A percentile compares a stretch with the other conserved stretches of the same genome.
phyloP scores from a whole-genome alignment of 805 yeast genomes.

The Nakazawaea anatomiae region DNA sequence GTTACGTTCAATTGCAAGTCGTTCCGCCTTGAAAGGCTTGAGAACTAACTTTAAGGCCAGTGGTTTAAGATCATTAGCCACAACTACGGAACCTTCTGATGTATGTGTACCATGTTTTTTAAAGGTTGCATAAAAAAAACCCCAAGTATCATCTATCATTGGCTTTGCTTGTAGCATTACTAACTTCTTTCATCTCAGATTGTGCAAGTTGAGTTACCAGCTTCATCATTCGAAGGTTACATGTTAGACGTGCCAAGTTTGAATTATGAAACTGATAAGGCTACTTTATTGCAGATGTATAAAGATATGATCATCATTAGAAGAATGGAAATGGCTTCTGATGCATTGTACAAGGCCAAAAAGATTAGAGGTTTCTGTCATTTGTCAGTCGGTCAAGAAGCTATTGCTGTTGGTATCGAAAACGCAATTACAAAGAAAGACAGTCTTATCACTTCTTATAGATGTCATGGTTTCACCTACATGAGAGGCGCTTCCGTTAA shows the following conservation, averaged over 20 bases:
- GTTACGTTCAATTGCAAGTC: constrained; percentile 16
- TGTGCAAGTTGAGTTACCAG: constrained; percentile 59
- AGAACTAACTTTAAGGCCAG: constrained; percentile 14
- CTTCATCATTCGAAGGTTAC: constrained; percentile 80
- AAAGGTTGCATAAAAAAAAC: too few species aligned
- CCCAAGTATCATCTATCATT: too few species aligned
- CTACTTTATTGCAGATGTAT: constrained; percentile 83
- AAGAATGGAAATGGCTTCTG: constrained; percentile 99
- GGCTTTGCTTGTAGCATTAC: background rate
- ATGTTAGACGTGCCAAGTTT: constrained; percentile 67
- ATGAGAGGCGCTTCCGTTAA: constrained; percentile 93
- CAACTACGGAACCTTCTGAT: constrained; percentile 20
- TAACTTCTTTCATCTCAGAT: constrained; percentile 12
- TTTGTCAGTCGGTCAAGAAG: constrained; percentile 97
- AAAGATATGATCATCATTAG: constrained; percentile 90
- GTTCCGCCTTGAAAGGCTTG: constrained; percentile 14
- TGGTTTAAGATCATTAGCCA: constrained; percentile 25
- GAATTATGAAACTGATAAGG: constrained; percentile 73
- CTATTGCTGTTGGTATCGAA: constrained; percentile 98
- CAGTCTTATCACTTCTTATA: constrained; percentile 90
- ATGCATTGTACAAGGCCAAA: constrained; percentile 96
- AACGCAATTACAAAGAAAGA: constrained; percentile 83
- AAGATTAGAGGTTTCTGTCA: constrained; percentile 99
- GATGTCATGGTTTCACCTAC: constrained; percentile 98
- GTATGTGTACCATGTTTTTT: constrained; percentile 15